Percentiles rank a stretch among this genome's conserved stretches.
phyloP scores from a whole-genome alignment of 768 basidiomycete species.

The Russula ochroleuca region DNA sequence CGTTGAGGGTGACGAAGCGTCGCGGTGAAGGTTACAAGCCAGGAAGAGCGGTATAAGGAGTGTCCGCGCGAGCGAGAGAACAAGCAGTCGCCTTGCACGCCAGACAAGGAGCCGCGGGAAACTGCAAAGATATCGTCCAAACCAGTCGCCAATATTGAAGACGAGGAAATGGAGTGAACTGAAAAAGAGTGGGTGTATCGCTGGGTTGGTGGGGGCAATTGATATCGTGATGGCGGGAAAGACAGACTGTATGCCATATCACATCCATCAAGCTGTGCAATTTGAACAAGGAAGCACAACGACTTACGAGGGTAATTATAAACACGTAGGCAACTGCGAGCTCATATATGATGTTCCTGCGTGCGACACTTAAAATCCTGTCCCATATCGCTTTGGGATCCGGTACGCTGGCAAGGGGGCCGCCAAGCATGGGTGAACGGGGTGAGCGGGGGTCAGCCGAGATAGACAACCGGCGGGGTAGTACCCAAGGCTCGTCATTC shows the following conservation, averaged over 20 bases:
- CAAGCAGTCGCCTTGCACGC: constrained; percentile 58
- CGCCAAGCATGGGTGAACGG: constrained; percentile 38
- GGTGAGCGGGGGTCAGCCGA: constrained; percentile 36
- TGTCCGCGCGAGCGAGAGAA: constrained; percentile 62
- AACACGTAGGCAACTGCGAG: constrained; percentile 74
- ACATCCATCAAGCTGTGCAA: not conserved
- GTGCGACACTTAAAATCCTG: constrained; percentile 51
- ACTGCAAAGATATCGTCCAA: constrained; percentile 65
- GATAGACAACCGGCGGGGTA: constrained; percentile 28
- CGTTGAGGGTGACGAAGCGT: constrained; percentile 31
- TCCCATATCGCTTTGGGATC: constrained; percentile 35
- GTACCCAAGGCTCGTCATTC: constrained; percentile 38
- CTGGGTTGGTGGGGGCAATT: constrained; percentile 59
- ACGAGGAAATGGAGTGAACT: constrained; percentile 70
- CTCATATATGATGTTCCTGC: constrained; percentile 64
- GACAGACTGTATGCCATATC: constrained; percentile 54
- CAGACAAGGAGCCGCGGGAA: constrained; percentile 63
- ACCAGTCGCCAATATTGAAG: constrained; percentile 69
- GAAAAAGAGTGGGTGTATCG: constrained; percentile 79
- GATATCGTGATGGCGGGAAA: constrained; percentile 84
- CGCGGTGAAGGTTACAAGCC: constrained; percentile 76
- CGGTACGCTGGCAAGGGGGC: constrained; percentile 27
- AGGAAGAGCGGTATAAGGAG: constrained; percentile 84
- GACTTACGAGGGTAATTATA: constrained; percentile 69
- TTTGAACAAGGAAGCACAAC: not conserved